These are phyloP conservation scores for Penicillium crustosum DNA, from an alignment of 2,329 filamentous ascomycete species.

Conservation along the genomic window DNA sequence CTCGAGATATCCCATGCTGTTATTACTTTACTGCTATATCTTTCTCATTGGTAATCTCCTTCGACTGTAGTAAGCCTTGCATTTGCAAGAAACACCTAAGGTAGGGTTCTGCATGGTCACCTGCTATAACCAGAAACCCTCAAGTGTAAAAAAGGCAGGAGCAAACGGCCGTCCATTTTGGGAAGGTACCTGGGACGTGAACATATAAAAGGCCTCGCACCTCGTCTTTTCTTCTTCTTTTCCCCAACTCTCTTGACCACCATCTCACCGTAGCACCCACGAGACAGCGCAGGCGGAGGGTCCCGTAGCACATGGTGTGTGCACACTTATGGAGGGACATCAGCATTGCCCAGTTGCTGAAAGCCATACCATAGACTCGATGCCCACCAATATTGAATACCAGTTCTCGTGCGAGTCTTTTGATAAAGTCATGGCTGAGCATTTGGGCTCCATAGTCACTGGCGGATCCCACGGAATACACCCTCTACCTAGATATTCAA, in stretches of 20 bases:
- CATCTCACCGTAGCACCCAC: background rate
- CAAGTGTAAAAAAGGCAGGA: background rate
- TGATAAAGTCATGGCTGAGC: no score
- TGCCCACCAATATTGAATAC: no score
- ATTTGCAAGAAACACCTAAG: background rate
- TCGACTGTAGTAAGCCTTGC: no score
- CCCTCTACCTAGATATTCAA: no score
- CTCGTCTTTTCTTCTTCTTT: background rate
- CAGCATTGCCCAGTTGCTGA: no score
- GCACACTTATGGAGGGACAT: background rate
- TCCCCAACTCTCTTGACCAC: background rate
- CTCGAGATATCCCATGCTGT: conserved; percentile 26
- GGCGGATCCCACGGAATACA: background rate
- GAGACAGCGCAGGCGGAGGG: background rate
- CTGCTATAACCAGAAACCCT: background rate
- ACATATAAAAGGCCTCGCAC: background rate
- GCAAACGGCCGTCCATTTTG: background rate
- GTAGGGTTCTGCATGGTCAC: background rate
- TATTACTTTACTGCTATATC: conserved; percentile 2
- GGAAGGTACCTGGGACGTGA: background rate
- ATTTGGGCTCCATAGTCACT: no score
- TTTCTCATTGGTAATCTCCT: background rate
- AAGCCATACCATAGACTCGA: no score
- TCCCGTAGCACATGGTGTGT: background rate
- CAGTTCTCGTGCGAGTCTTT: no score